Base-by-base conservation (phyloP, 495 filamentous ascomycete genomes). In the Coniosporium apollinis region DNA sequence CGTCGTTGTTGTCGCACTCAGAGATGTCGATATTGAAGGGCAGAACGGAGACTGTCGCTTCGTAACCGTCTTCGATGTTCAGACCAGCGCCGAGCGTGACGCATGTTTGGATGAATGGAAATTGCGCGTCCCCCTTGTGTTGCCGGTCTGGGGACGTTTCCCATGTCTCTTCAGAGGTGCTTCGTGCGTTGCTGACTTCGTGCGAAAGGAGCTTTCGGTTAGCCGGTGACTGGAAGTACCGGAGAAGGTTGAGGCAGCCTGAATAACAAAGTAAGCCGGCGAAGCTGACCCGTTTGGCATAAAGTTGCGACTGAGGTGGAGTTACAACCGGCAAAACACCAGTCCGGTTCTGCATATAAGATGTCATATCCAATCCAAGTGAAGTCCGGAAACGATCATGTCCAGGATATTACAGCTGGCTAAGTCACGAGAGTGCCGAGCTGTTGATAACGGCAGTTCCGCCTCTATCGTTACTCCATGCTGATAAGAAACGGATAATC, bases 1-100 rank as follows among this genome's bases (percentile, higher is more conserved):
- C 42, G 28, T 45, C 38, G 14, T 45, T 37, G 29, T 42, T 37
- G 34, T 42, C 43, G 7, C 33, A 33, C 9, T 31, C 26, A 42
- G 41, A 22, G 21, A 37, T 37, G 3, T 21, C 14, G 3, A 33
- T 33, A 26, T 42, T 45, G 21, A 32, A 36, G 14, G n/a, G 33
- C 16, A 18, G 2, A 18, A 26, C 15, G 10, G 6, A 11, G 14
- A 30, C 43, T 10, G n/a, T 3, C 1, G 24, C 21, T 9, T n/a
- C 16, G n/a, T 28, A 9, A 9, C 7, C n/a, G 14, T 28, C 1
- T 26, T n/a, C 21, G 19, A 21, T 8, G 30, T 33, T 19, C 9
- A 25, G 19, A 9, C 30, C 19, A 8, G 38, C 19, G 18, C 43
- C 43, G 17, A 37, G 28, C 4, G 42, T 14, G n/a, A 45, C 19